These are phyloP conservation scores for Avena eriantha DNA, from an alignment of 176 grass and related monocot genomes.

Conservation along the genomic window DNA sequence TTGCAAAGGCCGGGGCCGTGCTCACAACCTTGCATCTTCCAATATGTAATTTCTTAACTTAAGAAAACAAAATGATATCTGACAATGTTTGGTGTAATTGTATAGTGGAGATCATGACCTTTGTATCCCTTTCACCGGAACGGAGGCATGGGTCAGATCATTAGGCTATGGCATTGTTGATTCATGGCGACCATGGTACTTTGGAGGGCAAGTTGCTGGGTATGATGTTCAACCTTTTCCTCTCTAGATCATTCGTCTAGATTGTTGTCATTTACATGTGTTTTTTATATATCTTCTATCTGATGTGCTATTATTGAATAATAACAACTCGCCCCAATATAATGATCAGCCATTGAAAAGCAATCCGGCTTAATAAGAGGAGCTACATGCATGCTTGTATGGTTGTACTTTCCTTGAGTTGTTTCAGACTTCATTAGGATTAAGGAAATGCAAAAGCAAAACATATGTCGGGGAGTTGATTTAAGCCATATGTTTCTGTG, in stretches of 20 bases:
- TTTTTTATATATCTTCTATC: background rate
- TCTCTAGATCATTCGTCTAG: background rate
- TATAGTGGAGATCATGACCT: conserved; percentile 85
- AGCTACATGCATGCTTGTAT: background rate
- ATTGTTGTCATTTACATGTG: background rate
- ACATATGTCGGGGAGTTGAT: background rate
- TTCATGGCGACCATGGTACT: conserved; percentile 79
- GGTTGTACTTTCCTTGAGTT: background rate
- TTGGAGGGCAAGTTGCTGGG: conserved; percentile 67
- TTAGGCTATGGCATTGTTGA: conserved; percentile 72
- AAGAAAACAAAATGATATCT: background rate
- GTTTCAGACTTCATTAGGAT: background rate
- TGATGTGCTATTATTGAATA: background rate
- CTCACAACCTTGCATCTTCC: background rate
- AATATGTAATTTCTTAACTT: background rate
- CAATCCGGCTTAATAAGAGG: background rate
- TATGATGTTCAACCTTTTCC: conserved; percentile 40
- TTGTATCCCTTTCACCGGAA: conserved; percentile 76
- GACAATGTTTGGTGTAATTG: background rate
- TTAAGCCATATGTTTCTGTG: conserved; percentile 6
- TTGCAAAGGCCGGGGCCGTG: background rate
- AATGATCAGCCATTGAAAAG: too few relatives aligned
- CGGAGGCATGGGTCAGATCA: conserved; percentile 78
- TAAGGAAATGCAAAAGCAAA: background rate
- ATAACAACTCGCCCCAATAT: too few relatives aligned